Evolutionary conservation across 495 filamentous ascomycete genomes (phyloP), one percentile per base, ranked within the genome.

Genomic region (Neurospora sp.): DNA sequence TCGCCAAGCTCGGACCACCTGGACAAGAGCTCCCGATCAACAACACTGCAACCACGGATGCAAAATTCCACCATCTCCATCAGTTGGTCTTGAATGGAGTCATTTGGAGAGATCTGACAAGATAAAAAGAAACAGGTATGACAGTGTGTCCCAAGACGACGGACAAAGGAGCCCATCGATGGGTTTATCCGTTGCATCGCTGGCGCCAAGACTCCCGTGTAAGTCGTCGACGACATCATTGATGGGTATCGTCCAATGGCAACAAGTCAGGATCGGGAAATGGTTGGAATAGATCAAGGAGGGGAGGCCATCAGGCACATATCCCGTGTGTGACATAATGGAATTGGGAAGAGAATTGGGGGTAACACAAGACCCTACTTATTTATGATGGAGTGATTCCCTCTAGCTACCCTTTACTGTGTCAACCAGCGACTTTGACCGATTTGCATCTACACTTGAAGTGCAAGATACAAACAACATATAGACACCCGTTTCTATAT

Each of bases 71-170:
- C 20, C 9, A 22, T 22, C 44, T 22, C 9, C 0, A 2, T 20
- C 44, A 9, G 5, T 0, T 42, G 41, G 6, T 42, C 16, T 16
- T 18, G 41, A 18, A 18, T 8, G 5, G 3, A 42, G 16, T 18
- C 8, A 44, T 9, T 9, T n/a, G 41, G 41, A 42, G 7, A 8
- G 2, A 3, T 45, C 0, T n/a, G 16, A 0, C 0, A 45, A 3
- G 22, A 22, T 6, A 0, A 22, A 10, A 5, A 22, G 45, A 53
- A 22, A 4, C 1, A 6, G 0, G 1, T 0, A 53, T 0, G 0
- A 22, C 9, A 5, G 9, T 1, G 20, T 0, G 3, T 5, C 9
- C 0, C 0, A 10, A 53, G n/a, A 20, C 1, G 9, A 61, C 53
- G 9, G 45, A 10, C 9, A 10, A 53, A 22, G 45, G 45, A 18